Evolutionary conservation across 2,329 filamentous ascomycete genomes (phyloP), one percentile per base, ranked within the genome.

Genomic region (Chrysosporium queenslandicum): DNA sequence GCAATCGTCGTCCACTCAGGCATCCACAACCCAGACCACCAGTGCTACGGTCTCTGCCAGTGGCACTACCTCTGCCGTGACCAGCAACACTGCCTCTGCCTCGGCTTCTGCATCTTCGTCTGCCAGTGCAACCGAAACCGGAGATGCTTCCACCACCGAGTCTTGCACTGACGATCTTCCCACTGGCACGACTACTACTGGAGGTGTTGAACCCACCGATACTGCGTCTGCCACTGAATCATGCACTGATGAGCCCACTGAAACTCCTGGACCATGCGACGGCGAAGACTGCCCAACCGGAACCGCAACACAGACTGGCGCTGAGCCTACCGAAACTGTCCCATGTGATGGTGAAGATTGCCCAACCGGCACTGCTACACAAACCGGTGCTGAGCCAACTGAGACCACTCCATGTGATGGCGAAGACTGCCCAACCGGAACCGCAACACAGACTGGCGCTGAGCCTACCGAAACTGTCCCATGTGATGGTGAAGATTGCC

Each of bases 231-330:
- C 21, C 18, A 48, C 20, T 9, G 39, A 23, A 14, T 42, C 20
- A 12, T 11, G 16, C 27, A 46, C 43, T 20, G 30, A 23, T 16
- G 16, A 36, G 27, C 30, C 34, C 20, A 37, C 46, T 27, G 32
- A 30, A 16, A 39, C 46, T 9, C 18, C 42, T 36, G 12, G 36
- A 23, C 43, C 43, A 34, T 46, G 43, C 14, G 16, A 46, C 14
- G 43, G 43, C 9, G 29, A 46, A 6, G n/a, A 47, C 45, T 47
- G 45, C 20, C 45, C 29, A n/a, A 47, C 39, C 25, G 39, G n/a
- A 9, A 42, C 39, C 25, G 20, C 20, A 9, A 40, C 27, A 11
- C 27, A 30, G 27, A 30, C 27, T 30, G 14, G 32, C 12, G 32
- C 5, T 36, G 14, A 6, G n/a, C 12, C 32, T n/a, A 40, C 37